phyloP scores from a whole-genome alignment of 805 yeast genomes.

The Pichia heedii region DNA sequence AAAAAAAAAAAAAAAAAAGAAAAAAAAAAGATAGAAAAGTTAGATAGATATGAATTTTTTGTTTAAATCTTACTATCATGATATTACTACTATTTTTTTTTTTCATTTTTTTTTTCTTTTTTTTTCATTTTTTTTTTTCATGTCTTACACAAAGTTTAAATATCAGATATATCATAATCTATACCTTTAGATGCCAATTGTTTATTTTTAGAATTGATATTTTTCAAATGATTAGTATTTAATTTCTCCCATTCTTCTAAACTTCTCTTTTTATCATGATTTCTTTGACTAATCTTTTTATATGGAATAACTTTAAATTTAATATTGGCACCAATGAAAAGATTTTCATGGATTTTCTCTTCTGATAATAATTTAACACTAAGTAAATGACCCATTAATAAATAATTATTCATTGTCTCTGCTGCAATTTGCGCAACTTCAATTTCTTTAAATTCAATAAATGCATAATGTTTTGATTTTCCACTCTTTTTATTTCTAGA shows the following conservation, averaged over 20 bases:
- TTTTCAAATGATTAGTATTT: slow-evolving; percentile 35
- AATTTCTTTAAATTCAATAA: slow-evolving; percentile 65
- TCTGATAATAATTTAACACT: slow-evolving; percentile 50
- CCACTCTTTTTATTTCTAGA: slow-evolving; percentile 90
- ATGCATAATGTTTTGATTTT: slow-evolving; percentile 83
- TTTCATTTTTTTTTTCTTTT: not conserved
- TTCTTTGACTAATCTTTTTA: slow-evolving; percentile 42
- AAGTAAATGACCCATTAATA: slow-evolving; percentile 78
- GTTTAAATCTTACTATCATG: too few species aligned
- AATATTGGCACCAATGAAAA: slow-evolving; percentile 49
- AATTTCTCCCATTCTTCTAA: slow-evolving; percentile 47
- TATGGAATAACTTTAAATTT: slow-evolving; percentile 54
- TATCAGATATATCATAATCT: slow-evolving; percentile 31
- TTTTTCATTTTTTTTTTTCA: not conserved
- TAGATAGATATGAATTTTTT: too few species aligned
- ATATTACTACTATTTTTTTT: too few species aligned
- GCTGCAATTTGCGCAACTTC: slow-evolving; percentile 84
- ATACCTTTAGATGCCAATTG: slow-evolving; percentile 51
- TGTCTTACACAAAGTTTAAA: slow-evolving; percentile 10
- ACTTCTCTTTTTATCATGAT: slow-evolving; percentile 51
- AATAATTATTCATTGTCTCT: slow-evolving; percentile 93
- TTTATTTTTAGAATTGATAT: slow-evolving; percentile 36
- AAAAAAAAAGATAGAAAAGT: too few species aligned
- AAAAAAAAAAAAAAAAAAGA: too few species aligned
- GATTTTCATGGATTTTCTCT: slow-evolving; percentile 44